phyloP scores from a whole-genome alignment of 108 stramenopile species.

The Cafeteria roenbergensis region DNA sequence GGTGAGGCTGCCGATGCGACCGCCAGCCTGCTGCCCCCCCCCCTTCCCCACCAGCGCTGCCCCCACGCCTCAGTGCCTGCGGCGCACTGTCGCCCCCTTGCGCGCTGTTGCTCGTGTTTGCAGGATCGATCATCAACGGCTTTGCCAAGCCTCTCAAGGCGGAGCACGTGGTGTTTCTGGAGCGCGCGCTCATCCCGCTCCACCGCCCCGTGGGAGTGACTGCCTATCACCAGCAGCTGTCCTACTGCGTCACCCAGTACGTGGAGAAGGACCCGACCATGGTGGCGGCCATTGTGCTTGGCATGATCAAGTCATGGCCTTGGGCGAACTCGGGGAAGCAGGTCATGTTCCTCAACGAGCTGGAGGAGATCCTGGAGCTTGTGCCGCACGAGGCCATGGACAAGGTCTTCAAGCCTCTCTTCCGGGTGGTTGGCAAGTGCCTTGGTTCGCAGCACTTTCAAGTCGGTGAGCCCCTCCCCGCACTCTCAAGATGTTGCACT shows the following conservation, averaged over 20 bases:
- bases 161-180: conserved; percentile 90
- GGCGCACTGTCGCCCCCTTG: too few relatives aligned
- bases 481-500: too few relatives aligned
- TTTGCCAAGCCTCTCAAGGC: conserved; percentile 89
- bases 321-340: conserved; percentile 82
- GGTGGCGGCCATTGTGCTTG: conserved; percentile 81
- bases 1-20: too few relatives aligned
- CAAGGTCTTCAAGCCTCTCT: conserved; percentile 65
- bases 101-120: too few relatives aligned
- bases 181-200: conserved; percentile 82
- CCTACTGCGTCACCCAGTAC: conserved; percentile 98
- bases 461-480: too few relatives aligned
- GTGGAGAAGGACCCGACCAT: conserved; percentile 98
- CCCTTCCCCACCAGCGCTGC: too few relatives aligned
- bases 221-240: conserved; percentile 94
- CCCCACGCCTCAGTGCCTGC: too few relatives aligned
- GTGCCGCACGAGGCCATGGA: conserved; percentile 71
- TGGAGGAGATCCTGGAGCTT: conserved; percentile 91
- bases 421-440: conserved; percentile 72
- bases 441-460: conserved; percentile 89
- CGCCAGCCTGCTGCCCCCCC: too few relatives aligned
- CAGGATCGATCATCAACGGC: conserved; percentile 93
- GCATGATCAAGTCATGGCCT: conserved; percentile 93
- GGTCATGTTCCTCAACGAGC: conserved; percentile 85
- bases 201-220: conserved; percentile 94